Evolutionary conservation across 2,329 filamentous ascomycete species (phyloP).

Genomic region (Sordariomycetes sp.): DNA sequence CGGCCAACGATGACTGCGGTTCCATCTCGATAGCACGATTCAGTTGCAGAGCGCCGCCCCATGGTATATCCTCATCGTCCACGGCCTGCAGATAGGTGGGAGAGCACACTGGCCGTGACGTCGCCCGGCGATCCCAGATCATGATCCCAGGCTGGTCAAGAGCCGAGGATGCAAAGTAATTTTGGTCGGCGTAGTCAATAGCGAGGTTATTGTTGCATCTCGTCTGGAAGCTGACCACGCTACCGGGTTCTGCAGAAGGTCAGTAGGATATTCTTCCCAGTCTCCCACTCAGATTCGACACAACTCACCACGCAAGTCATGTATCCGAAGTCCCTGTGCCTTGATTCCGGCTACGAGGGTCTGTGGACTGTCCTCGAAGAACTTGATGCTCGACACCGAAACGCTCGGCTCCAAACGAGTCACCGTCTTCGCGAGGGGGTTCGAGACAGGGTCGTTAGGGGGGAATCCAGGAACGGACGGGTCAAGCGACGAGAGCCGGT

Average conservation of each 20-base stretch:
- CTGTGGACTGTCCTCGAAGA: slow-evolving; percentile 68
- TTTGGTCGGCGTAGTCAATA: slow-evolving; percentile 69
- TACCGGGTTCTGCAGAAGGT: slow-evolving; percentile 30
- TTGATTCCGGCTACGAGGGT: slow-evolving; percentile 68
- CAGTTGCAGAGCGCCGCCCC: slow-evolving; percentile 49
- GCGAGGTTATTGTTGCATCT: slow-evolving; percentile 62
- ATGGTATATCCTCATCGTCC: slow-evolving; percentile 50
- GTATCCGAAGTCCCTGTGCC: slow-evolving; percentile 62
- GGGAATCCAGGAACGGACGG: slow-evolving; percentile 38
- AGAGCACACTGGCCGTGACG: slow-evolving; percentile 39
- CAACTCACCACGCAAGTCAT: slow-evolving; percentile 61
- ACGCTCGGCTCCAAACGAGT: slow-evolving; percentile 54
- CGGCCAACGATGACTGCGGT: slow-evolving; percentile 33
- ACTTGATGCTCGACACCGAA: slow-evolving; percentile 73
- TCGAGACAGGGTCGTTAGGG: slow-evolving; percentile 28
- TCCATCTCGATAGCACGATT: slow-evolving; percentile 47
- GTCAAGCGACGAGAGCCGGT: slow-evolving; percentile 42
- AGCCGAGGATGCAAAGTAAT: slow-evolving; percentile 75
- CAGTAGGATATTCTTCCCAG: slow-evolving; percentile 9
- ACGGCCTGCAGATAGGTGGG: slow-evolving; percentile 44
- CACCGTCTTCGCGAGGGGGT: slow-evolving; percentile 44
- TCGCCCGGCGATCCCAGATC: slow-evolving; percentile 68
- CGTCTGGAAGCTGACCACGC: slow-evolving; percentile 50
- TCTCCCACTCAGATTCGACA: neutral
- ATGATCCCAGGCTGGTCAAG: slow-evolving; percentile 64